Base-by-base conservation (phyloP, 1,284 basidiomycete genomes). In the Ganoderma leucocontextum region DNA sequence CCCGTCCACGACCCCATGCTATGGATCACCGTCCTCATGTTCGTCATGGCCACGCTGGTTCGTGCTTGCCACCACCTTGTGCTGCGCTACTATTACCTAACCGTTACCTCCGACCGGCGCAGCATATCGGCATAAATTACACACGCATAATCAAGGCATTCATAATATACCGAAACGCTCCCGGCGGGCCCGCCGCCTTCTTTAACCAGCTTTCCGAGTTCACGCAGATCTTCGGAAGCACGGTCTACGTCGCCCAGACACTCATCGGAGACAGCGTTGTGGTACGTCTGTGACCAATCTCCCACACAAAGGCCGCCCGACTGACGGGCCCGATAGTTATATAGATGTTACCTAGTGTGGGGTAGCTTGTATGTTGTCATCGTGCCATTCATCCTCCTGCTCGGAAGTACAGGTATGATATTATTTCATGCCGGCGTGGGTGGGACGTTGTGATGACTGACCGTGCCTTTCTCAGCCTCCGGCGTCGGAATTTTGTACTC, bases 161-260 rank as follows among this genome's bases (percentile, higher is more conserved):
- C 68, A 67, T 76, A 49, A 70, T 49, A 0, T 67, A 66, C 67
- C 66, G 72, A 7, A 60, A 74, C 47, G 65, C 67, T 6, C 70
- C 72, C 0, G 75, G 74, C 22, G 77, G 77, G 4, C 74, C 77
- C 9, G 69, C 69, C 25, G 73, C 67, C 7, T 77, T 69, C 63
- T 75, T 78, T 38, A 67, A 70, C 35, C 62, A 73, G 55, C 68
- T 77, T 57, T 71, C 64, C 35, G 60, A 72, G 15, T 68, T 72
- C 53, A 75, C 73, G 33, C 73, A 75, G 62, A 72, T 78, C 1
- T 68, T 77, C 63, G 74, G 75, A 49, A 78, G 72, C 60, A 70
- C 75, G 8, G 64, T 78, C 4, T 77, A 77, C 63, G 66, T 74
- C 13, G 60, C 70, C 3, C 75, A 75, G 39, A 76, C 77, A 1